These are phyloP conservation scores for Penicillium pulvis DNA, from an alignment of 495 filamentous ascomycete species.

Conservation along the genomic window DNA sequence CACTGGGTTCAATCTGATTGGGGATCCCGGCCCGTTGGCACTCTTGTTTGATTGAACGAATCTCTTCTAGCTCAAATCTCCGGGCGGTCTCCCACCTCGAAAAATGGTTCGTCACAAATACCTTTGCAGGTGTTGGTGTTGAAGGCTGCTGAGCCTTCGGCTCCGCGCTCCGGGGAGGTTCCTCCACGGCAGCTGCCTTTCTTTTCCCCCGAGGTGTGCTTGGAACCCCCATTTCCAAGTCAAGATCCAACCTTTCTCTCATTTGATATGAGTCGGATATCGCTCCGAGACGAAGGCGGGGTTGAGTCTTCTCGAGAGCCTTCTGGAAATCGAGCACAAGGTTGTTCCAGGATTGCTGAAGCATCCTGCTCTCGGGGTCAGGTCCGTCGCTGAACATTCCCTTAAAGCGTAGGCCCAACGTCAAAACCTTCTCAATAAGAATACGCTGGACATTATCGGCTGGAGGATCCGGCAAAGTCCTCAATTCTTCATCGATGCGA, in stretches of 20 bases:
- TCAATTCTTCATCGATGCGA: constrained; percentile 49
- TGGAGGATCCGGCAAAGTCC: constrained; percentile 57
- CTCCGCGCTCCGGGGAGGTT: neutral
- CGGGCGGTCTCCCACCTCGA: constrained; percentile 14
- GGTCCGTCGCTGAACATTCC: constrained; percentile 40
- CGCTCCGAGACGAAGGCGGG: constrained; percentile 26
- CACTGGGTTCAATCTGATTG: constrained; percentile 44
- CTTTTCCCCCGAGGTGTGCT: constrained; percentile 16
- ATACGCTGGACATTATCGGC: constrained; percentile 38
- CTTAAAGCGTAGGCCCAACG: constrained; percentile 32
- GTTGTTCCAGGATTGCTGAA: constrained; percentile 41
- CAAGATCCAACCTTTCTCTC: constrained; percentile 22
- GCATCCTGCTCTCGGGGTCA: constrained; percentile 26
- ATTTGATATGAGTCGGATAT: constrained; percentile 9
- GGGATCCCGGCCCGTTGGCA: constrained; percentile 40
- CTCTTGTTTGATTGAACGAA: constrained; percentile 37
- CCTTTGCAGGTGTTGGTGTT: neutral
- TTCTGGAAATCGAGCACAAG: constrained; percentile 40
- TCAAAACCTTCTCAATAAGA: constrained; percentile 37
- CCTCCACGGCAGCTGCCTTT: constrained; percentile 13
- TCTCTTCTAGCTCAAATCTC: neutral
- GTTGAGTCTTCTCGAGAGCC: constrained; percentile 35
- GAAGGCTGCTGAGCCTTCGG: neutral
- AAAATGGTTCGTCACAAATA: constrained; percentile 22
- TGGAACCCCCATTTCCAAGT: constrained; percentile 28